Evolutionary conservation across 495 filamentous ascomycete species (phyloP), one percentile per base, ranked within the genome.

Genomic region (Podospora appendiculata): DNA sequence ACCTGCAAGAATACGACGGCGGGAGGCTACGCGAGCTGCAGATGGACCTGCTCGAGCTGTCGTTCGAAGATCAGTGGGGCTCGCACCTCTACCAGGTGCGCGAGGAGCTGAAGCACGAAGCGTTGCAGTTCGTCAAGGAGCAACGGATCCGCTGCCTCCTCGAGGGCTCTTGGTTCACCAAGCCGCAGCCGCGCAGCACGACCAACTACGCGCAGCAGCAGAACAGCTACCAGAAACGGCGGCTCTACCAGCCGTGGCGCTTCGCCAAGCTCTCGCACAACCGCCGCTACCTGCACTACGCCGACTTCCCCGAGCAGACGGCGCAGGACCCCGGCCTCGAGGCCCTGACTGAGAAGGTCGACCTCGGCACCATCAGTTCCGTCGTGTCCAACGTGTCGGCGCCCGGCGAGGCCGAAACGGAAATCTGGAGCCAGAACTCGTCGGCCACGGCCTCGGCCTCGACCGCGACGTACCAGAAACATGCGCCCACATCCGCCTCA

Each of bases 1-100:
- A 96, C 41, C 64, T 99, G 41, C 76, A 81, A 9, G 86, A 89
- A 47, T 93, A 92, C 59, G 89, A 95, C 50, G 83, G 87, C 44
- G 68, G 78, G 36, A 78, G 84, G 17, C 68, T 97, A 9, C 79
- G 93, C 13, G 83, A 90, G 64, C 68, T 95, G n/a, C 93, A 97
- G 66, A 96, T 97, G 90, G 88, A 96, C 58, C 75, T 95, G 4
- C 70, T 97, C 7, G 89, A 95, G 59, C 73, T 92, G 44, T 87
- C 88, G 0, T 96, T 96, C 59, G 93, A 97, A 64, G 89, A 91
- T 63, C 87, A 83, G 32, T 97, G 94, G 94, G 90, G 90, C 0
- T 82, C 88, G 56, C 90, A 97, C 67, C 75, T 98, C 18, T 71
- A 72, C 56, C 89, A 95, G 66, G 89, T 96, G 11, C 85, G 91